Base-by-base conservation (phyloP, 495 filamentous ascomycete species). In the Annulohypoxylon maeteangense region DNA sequence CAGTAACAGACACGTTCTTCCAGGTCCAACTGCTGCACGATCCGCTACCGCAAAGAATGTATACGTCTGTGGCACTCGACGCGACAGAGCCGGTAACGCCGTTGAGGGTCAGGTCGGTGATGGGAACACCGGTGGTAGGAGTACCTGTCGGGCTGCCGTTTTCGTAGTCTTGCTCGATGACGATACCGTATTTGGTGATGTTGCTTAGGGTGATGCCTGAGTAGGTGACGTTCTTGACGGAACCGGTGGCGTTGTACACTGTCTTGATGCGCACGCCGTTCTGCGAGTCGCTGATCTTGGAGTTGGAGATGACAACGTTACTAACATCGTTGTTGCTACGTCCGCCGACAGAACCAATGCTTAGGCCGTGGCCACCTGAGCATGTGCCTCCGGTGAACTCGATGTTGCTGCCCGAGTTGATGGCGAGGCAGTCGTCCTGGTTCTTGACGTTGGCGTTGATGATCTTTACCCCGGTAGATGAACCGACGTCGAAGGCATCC, bases 111-210 rank as follows among this genome's bases (percentile, higher is more conserved):
- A 91, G 68, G 32, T 81, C 82, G 12, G 87, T 90, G 68, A 92
- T 90, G 2, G 86, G 83, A 25, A 91, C 84, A 20, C 89, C 88
- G 44, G 72, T 84, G 2, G 89, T 90, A 16, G 89, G 86, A 3
- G 61, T 86, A n/a, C 88, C 88, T 25, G 85, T 89, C 2, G 84
- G 87, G 69, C 79, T 80, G 36, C 88, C 89, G 66, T 89, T 89
- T 80, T 87, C 78, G 71, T 91, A 92, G 76, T 91, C 89, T 78
- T 92, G 90, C 79, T 92, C 79, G 48, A 92, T 87, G 65, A 90
- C 81, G 53, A 92, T 87, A 53, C 89, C 90, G 74, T 91, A 89
- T 25, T 85, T 83, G 48, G 82, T 78, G 74, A 90, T 90, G 23
- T 79, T 77, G 54, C 81, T 83, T 4, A 91, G 82, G 10, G 80